A percentile compares a stretch with the other conserved stretches of the same genome.
Evolutionary conservation across 2,329 filamentous ascomycete species (phyloP).

Genomic region (Clonostachys solani): DNA sequence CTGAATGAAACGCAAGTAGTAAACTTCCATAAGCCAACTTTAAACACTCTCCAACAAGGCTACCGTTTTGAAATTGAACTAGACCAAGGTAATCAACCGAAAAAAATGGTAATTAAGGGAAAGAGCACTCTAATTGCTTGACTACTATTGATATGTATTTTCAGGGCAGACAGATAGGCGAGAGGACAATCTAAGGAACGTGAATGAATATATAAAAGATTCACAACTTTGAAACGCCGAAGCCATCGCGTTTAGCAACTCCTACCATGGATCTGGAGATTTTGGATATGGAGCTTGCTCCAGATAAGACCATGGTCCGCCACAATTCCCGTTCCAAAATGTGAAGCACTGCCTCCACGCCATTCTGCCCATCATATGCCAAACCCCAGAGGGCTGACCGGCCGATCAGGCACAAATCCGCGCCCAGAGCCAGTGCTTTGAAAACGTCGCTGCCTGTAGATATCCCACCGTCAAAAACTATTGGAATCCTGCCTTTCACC

Average conservation of each 20-base stretch:
- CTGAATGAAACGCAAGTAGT: too few relatives aligned
- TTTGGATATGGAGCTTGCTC: not conserved
- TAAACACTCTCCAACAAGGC: too few relatives aligned
- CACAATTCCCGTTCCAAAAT: not conserved
- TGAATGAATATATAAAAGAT: too few relatives aligned
- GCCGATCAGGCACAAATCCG: constrained; percentile 6
- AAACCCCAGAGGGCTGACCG: not conserved
- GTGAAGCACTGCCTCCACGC: not conserved
- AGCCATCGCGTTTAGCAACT: not conserved
- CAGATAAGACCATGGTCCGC: not conserved
- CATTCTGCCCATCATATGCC: constrained; percentile 6
- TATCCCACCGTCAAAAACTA: constrained; percentile 25
- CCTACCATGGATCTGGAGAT: not conserved
- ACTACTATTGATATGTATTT: too few relatives aligned
- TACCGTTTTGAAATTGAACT: too few relatives aligned
- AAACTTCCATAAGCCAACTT: too few relatives aligned
- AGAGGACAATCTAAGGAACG: too few relatives aligned
- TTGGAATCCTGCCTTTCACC: constrained; percentile 11
- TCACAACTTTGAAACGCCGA: not conserved
- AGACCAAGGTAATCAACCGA: too few relatives aligned
- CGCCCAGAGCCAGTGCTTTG: constrained; percentile 25
- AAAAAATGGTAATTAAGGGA: too few relatives aligned
- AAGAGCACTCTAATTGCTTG: too few relatives aligned
- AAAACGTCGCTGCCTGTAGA: constrained; percentile 26
- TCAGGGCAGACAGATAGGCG: too few relatives aligned